Percentiles rank a stretch among this genome's conserved stretches.
Evolutionary conservation across 306 rosid genomes (phyloP).

Genomic region (Medicago ruthenica): DNA sequence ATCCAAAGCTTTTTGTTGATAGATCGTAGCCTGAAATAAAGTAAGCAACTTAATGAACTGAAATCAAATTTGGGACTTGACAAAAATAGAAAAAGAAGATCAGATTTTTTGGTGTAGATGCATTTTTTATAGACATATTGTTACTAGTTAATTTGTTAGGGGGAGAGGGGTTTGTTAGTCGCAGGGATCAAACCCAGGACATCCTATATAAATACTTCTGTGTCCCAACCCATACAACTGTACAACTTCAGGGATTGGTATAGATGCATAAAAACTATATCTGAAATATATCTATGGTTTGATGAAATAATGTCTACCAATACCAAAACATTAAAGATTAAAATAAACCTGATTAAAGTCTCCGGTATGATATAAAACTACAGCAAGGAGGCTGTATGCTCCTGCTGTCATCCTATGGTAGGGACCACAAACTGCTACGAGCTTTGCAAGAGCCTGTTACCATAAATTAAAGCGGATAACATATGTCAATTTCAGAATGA

Average conservation of each 20-base stretch:
- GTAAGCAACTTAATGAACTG: conserved; percentile 36
- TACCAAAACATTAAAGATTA: conserved; percentile 42
- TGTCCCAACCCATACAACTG: neutral
- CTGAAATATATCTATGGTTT: conserved; percentile 18
- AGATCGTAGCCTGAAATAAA: conserved; percentile 85
- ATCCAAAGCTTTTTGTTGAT: conserved; percentile 98
- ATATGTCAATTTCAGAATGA: conserved; percentile 26
- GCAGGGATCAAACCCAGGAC: neutral
- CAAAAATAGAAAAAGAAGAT: neutral
- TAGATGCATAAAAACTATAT: conserved; percentile 8
- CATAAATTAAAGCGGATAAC: conserved; percentile 42
- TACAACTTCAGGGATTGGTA: neutral
- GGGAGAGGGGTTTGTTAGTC: neutral
- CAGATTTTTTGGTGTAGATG: conserved; percentile 16
- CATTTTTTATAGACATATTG: neutral
- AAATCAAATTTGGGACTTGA: conserved; percentile 37
- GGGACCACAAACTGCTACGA: conserved; percentile 98
- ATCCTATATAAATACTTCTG: neutral
- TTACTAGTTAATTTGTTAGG: neutral
- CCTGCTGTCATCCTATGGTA: conserved; percentile 98
- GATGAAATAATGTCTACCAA: conserved; percentile 40
- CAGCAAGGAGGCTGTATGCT: conserved; percentile 99
- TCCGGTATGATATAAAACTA: conserved; percentile 98
- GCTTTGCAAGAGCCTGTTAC: conserved; percentile 93
- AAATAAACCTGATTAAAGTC: conserved; percentile 91